Evolutionary conservation across 2,329 filamentous ascomycete genomes (phyloP), one percentile per base, ranked within the genome.

Genomic region (Tricladium varicosporioides): DNA sequence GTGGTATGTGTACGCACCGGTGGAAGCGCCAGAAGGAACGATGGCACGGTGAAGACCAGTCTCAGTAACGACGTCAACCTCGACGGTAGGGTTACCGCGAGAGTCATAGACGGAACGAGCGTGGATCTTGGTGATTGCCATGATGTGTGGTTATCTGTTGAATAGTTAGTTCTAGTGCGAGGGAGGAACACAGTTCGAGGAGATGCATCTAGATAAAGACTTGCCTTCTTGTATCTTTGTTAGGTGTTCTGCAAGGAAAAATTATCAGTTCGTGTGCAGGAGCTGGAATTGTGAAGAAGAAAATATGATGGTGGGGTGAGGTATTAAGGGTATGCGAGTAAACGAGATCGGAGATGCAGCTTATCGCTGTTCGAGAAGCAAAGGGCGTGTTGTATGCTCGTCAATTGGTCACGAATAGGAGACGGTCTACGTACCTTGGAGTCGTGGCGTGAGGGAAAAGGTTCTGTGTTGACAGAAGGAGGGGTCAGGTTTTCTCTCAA

Each of bases 71-170:
- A 97, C 86, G 76, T 97, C 93, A 72, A 97, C 93, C 84, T 97
- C 93, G 73, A 97, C 93, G 74, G 94, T 99, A 72, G 94, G 94
- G 87, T 99, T 99, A 75, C 85, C 85, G 75, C 94, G 93, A 76
- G 94, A 97, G 85, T 99, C 94, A 86, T 93, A 99, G 82, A 99
- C 92, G 73, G 88, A 92, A 75, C 94, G 89, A 73, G 89, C 90
- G 84, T 92, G 89, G 74, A 94, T 84, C 83, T 92, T 93, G 77
- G 86, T 86, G 78, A 94, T 91, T 72, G 89, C 81, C 94, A 99
- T 99, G 67, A 74, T 92, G 78, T 50, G 48, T 33, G 44, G 69
- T 55, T 62, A 58, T 65, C 62, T 67, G 57, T 55, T 27, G 56
- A 51, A 53, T 50, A 56, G 54, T 53, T 48, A 57, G 46, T 51